These are phyloP conservation scores for Candida pseudoglaebosa DNA, from an alignment of 805 yeast genomes.

Conservation along the genomic window DNA sequence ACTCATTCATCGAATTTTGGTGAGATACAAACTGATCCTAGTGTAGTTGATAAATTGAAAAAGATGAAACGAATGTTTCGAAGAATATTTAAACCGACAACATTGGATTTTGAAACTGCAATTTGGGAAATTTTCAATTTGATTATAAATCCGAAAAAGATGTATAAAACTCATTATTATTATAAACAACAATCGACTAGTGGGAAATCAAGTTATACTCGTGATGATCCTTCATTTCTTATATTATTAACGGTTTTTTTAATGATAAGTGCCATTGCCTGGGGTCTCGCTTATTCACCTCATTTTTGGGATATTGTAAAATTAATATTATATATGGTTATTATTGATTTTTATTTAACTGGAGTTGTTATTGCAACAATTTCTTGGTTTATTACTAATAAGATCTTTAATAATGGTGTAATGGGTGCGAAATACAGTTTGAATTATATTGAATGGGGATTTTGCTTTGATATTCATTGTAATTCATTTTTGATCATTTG, in stretches of 20 bases:
- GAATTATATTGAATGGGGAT: conserved; percentile 78
- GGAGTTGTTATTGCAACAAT: conserved; percentile 69
- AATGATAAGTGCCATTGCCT: conserved; percentile 72
- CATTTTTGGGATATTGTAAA: conserved; percentile 55
- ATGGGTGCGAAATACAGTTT: conserved; percentile 18
- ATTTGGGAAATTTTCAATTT: conserved; percentile 84
- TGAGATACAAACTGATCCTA: background rate
- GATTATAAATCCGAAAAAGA: conserved; percentile 71
- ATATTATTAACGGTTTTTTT: conserved; percentile 65
- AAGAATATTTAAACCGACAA: conserved; percentile 59
- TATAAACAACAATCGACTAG: conserved; percentile 59
- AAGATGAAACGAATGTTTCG: conserved; percentile 28
- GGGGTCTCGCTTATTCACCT: conserved; percentile 84
- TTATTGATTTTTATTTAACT: conserved; percentile 70
- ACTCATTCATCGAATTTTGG: conserved; percentile 10
- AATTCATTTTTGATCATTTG: conserved; percentile 81
- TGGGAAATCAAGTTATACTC: conserved; percentile 67
- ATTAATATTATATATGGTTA: conserved; percentile 76
- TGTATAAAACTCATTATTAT: conserved; percentile 69
- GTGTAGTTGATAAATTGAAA: conserved; percentile 12
- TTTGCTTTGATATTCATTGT: conserved; percentile 92
- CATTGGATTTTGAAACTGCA: conserved; percentile 89
- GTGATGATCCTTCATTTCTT: conserved; percentile 91
- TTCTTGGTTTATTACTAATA: conserved; percentile 70
- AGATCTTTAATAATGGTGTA: conserved; percentile 45